These are phyloP conservation scores for Lomentospora prolificans DNA, from an alignment of 2,329 filamentous ascomycete species.

Conservation along the genomic window DNA sequence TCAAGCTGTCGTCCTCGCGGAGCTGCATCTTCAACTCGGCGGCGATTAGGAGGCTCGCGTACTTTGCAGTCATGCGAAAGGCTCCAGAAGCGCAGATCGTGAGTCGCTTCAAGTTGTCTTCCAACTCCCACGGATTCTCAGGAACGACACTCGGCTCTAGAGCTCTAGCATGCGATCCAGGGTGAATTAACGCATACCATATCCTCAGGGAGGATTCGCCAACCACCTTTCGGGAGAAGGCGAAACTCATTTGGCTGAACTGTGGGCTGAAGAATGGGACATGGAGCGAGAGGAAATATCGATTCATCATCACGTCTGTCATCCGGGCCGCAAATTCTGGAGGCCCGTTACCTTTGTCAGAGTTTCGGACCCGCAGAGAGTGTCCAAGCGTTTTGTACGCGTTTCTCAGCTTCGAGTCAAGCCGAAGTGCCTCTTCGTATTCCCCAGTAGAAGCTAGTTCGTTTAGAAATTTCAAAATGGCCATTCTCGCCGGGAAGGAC, in stretches of 20 bases:
- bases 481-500: constrained; percentile 32
- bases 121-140: constrained; percentile 10
- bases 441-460: constrained; percentile 23
- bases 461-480: constrained; percentile 32
- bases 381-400: constrained; percentile 31
- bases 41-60: constrained; percentile 26
- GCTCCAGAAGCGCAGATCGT: constrained; percentile 28
- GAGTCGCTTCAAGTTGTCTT: constrained; percentile 26
- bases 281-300: constrained; percentile 47
- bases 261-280: constrained; percentile 36
- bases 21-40: constrained; percentile 30
- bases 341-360: constrained; percentile 13
- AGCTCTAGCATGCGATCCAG: constrained; percentile 11
- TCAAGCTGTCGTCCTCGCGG: constrained; percentile 29
- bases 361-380: constrained; percentile 19
- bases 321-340: constrained; percentile 32
- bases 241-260: constrained; percentile 32
- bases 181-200: constrained; percentile 27
- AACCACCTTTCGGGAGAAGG: constrained; percentile 38
- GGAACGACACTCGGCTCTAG: constrained; percentile 8
- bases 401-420: constrained; percentile 31
- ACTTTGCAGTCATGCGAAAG: constrained; percentile 24
- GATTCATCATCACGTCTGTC: constrained; percentile 40
- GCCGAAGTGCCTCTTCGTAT: constrained; percentile 33
- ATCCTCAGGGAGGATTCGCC: constrained; percentile 38